These are phyloP conservation scores for Sporisorium exsertum DNA, from an alignment of 1,284 basidiomycete genomes.

Conservation along the genomic window DNA sequence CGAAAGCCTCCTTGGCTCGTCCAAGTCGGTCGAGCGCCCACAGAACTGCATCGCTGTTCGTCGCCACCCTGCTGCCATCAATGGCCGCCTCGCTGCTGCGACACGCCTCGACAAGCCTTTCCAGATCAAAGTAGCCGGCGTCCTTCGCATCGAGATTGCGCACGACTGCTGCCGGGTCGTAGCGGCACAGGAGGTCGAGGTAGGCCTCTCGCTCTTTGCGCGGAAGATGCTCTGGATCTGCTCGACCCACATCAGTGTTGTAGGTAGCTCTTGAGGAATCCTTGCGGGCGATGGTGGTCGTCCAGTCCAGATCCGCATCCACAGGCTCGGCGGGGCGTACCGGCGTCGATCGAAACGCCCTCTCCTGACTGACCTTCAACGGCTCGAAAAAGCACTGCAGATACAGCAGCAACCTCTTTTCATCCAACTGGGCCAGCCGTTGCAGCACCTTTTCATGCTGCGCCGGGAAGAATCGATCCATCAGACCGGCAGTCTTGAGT, in stretches of 20 bases:
- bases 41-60: conserved; percentile 81
- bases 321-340: conserved; percentile 3
- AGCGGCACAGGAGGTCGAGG: conserved; percentile 79
- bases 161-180: conserved; percentile 78
- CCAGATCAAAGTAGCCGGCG: conserved; percentile 75
- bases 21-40: conserved; percentile 83
- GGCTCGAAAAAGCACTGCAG: conserved; percentile 81
- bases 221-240: conserved; percentile 71
- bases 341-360: conserved; percentile 54
- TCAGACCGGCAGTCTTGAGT: conserved; percentile 78
- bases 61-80: conserved; percentile 49
- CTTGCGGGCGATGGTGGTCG: background rate
- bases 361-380: conserved; percentile 70
- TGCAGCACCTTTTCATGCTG: conserved; percentile 74
- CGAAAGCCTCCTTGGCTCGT: conserved; percentile 73
- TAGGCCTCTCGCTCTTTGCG: conserved; percentile 75
- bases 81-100: conserved; percentile 70
- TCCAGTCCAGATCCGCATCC: conserved; percentile 65
- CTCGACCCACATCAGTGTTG: conserved; percentile 36
- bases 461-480: conserved; percentile 76
- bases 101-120: conserved; percentile 76
- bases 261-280: conserved; percentile 3
- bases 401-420: conserved; percentile 80
- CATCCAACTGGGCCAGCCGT: conserved; percentile 67
- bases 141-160: conserved; percentile 77